Evolutionary conservation across 352 stramenopile species (phyloP).

Genomic region (Pythium dissotocum): DNA sequence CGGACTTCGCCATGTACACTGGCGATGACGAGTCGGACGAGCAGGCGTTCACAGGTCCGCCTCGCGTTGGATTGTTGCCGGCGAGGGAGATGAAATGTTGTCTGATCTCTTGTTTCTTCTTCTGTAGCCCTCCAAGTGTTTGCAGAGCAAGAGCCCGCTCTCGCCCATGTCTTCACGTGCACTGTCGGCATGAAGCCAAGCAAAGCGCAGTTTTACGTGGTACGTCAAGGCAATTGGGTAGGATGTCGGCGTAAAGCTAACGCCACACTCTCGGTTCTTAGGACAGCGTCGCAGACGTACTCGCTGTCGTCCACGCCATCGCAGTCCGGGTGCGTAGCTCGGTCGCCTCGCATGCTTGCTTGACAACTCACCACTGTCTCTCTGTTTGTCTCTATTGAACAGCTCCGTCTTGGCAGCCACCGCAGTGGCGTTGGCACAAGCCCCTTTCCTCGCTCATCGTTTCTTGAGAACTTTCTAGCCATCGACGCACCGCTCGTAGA

Average conservation of each 20-base stretch:
- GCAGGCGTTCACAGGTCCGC: constrained; percentile 66
- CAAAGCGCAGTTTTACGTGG: constrained; percentile 94
- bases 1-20: constrained; percentile 96
- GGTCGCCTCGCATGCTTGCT: background rate
- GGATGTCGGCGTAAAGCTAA: background rate
- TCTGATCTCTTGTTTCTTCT: no score
- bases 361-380: background rate
- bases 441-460: constrained; percentile 3
- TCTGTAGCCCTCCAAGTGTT: constrained; percentile 48
- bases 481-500: constrained; percentile 13
- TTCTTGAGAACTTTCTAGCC: constrained; percentile 11
- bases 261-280: constrained; percentile 8
- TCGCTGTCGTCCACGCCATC: constrained; percentile 51
- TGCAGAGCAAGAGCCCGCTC: constrained; percentile 32
- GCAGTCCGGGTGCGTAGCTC: constrained; percentile 41
- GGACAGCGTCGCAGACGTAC: constrained; percentile 58
- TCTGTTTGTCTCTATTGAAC: background rate
- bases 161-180: constrained; percentile 87
- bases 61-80: background rate
- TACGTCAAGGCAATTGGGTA: constrained; percentile 22
- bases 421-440: background rate
- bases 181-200: constrained; percentile 98
- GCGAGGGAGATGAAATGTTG: no score
- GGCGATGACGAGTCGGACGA: constrained; percentile 99
- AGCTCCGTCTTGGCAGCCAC: constrained; percentile 22